Evolutionary conservation across 331 rosid genomes (phyloP), one percentile per base, ranked within the genome.

Genomic region (Spiraea crenata): DNA sequence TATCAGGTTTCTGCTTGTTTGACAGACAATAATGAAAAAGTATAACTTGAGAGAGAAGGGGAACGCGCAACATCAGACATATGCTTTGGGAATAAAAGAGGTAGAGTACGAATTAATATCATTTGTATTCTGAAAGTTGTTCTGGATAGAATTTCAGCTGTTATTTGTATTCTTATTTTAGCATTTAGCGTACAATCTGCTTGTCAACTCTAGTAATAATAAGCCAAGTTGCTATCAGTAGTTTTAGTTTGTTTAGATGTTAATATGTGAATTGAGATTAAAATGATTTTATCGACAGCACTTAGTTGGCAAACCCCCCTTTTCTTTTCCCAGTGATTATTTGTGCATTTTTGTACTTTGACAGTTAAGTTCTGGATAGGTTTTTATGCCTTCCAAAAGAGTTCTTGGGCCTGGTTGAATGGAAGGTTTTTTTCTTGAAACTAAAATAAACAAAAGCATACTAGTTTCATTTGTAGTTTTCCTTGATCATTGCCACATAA

Each of bases 1-100:
- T 75, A 71, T 48, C 50, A 71, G 31, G 41, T 16, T 25, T 46
- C 19, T 82, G 42, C 59, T 41, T 62, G 11, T 42, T 37, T 63
- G 57, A 57, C 89, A 93, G 98, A 80, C 80, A 81, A 77, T 93
- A 70, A 76, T 93, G 69, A 76, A 84, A 77, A 87, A 83, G 66
- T 85, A 85, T 85, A 82, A 76, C 77, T 84, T 93, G 81, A 90
- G 97, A 79, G 89, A 82, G 81, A 93, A 84, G 83, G 90, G 84
- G 48, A 74, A 83, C 31, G 87, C 89, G 52, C 91, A 91, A 76
- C 97, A 93, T 82, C 97, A 93, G 83, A 91, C 99, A 34, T 93
- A 87, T 82, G 97, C 95, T 65, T 83, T 93, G 83, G 99, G 99
- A 75, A 89, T 93, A 62, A 91, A 93, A 84, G 97, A 90, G 92